phyloP scores from a whole-genome alignment of 108 stramenopile species.

The Pseudonitzschia delicatissima region DNA sequence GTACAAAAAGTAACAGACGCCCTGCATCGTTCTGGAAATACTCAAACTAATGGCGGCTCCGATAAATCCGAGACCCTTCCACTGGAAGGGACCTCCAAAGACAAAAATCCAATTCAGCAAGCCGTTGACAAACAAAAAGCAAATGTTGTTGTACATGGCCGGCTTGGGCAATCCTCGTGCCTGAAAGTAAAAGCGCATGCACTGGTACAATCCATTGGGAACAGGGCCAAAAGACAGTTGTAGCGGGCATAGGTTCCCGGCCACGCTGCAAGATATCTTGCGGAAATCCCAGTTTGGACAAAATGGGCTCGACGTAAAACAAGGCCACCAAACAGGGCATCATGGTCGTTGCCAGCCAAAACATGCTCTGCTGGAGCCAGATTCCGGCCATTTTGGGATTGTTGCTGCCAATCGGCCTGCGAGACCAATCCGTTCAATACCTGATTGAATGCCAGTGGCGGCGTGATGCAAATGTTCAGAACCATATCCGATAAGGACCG shows the following conservation, averaged over 20 bases:
- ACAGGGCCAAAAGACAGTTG: constrained; percentile 53
- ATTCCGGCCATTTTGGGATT: constrained; percentile 64
- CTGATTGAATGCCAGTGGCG: constrained; percentile 45
- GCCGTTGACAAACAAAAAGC: constrained; percentile 45
- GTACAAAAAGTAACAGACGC: constrained; percentile 42
- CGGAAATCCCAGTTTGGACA: constrained; percentile 31
- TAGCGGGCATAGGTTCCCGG: constrained; percentile 45
- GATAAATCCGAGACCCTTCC: constrained; percentile 50
- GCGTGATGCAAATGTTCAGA: constrained; percentile 54
- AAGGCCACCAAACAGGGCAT: constrained; percentile 40
- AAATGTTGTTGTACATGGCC: constrained; percentile 53
- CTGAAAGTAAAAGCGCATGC: constrained; percentile 55
- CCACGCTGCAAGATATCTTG: constrained; percentile 28
- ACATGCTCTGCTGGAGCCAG: constrained; percentile 47
- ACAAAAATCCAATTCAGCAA: constrained; percentile 49
- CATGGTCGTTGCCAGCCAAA: constrained; percentile 44
- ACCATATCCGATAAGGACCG: constrained; percentile 80
- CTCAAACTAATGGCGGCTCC: constrained; percentile 52
- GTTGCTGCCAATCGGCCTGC: constrained; percentile 45
- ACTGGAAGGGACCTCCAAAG: constrained; percentile 44
- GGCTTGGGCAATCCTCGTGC: constrained; percentile 41
- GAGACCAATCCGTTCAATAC: constrained; percentile 44
- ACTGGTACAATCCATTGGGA: constrained; percentile 51
- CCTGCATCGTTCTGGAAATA: constrained; percentile 43
- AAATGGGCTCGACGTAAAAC: constrained; percentile 41